Conservation (phyloP, 495 filamentous ascomycete genomes). For the Oidiodendron maius region DNA sequence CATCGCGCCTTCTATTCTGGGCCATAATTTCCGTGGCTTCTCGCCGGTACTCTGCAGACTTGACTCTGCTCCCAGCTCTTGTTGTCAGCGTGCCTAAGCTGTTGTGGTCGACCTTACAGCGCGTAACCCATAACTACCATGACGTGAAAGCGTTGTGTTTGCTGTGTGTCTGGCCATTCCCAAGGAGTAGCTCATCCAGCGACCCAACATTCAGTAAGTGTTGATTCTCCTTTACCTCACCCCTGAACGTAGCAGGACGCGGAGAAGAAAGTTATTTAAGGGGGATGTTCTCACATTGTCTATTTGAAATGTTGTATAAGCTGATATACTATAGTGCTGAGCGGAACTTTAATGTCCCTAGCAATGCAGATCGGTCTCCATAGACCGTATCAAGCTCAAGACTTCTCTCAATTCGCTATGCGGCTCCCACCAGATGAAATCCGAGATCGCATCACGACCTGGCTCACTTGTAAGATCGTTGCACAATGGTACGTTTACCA, state of each 20-base stretch:
- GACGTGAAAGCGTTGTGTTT: conserved; percentile 85
- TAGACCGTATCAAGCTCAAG: conserved; percentile 62
- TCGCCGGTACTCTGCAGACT: conserved; percentile 61
- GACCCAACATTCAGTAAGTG: conserved; percentile 88
- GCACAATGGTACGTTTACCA: conserved; percentile 78
- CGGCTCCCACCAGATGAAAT: conserved; percentile 67
- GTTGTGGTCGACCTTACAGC: conserved; percentile 72
- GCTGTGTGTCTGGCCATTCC: conserved; percentile 83
- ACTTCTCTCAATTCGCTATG: conserved; percentile 24
- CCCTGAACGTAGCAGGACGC: too few relatives aligned
- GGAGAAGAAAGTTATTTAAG: too few relatives aligned
- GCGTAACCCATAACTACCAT: conserved; percentile 76
- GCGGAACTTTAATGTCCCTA: conserved; percentile 83
- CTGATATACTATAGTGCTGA: too few relatives aligned
- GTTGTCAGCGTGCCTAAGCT: conserved; percentile 61
- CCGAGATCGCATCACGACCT: conserved; percentile 81
- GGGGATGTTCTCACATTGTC: too few relatives aligned
- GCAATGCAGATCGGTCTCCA: conserved; percentile 81
- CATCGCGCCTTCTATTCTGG: conserved; percentile 76
- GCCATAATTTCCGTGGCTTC: conserved; percentile 74
- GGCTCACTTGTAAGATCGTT: conserved; percentile 86
- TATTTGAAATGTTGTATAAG: too few relatives aligned
- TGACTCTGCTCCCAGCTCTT: conserved; percentile 59
- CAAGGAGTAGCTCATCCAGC: conserved; percentile 55
- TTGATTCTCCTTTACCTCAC: too few relatives aligned